These are phyloP conservation scores for Tylopilus intermedius DNA, from an alignment of 768 basidiomycete genomes.

Conservation along the genomic window DNA sequence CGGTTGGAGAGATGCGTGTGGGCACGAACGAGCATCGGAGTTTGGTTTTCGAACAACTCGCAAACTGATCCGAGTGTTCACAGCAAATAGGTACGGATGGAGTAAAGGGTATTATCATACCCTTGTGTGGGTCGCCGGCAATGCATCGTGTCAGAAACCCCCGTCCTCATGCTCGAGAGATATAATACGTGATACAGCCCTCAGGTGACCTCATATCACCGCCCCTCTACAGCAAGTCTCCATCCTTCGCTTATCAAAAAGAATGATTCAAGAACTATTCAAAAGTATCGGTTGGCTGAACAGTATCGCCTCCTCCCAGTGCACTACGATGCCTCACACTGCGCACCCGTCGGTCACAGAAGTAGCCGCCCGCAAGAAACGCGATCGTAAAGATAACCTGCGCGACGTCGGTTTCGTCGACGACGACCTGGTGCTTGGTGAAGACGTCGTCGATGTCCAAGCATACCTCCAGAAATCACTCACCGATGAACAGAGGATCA, in stretches of 20 bases:
- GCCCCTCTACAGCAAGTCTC: conserved; percentile 13
- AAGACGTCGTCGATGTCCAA: conserved; percentile 17
- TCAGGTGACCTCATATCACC: background rate
- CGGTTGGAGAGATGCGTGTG: conserved; percentile 63
- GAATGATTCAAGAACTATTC: background rate
- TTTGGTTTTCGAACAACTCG: background rate
- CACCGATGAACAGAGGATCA: conserved; percentile 23
- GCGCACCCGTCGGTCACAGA: conserved; percentile 1
- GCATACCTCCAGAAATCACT: conserved; percentile 26
- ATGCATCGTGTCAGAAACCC: too few relatives aligned
- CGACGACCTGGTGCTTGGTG: conserved; percentile 1
- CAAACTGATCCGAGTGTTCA: too few relatives aligned
- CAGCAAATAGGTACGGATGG: too few relatives aligned
- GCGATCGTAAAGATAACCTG: conserved; percentile 21
- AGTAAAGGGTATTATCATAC: too few relatives aligned
- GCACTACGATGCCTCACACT: conserved; percentile 6
- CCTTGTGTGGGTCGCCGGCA: too few relatives aligned
- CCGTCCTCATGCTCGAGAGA: background rate
- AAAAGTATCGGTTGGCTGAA: background rate
- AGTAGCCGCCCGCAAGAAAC: conserved; percentile 21
- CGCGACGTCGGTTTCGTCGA: background rate
- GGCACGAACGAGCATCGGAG: conserved; percentile 36
- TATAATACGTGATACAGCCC: background rate
- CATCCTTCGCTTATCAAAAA: background rate
- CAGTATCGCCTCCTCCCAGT: conserved; percentile 1